These are phyloP conservation scores for Lycium barbarum DNA, from an alignment of 257 asterid genomes.

Conservation along the genomic window DNA sequence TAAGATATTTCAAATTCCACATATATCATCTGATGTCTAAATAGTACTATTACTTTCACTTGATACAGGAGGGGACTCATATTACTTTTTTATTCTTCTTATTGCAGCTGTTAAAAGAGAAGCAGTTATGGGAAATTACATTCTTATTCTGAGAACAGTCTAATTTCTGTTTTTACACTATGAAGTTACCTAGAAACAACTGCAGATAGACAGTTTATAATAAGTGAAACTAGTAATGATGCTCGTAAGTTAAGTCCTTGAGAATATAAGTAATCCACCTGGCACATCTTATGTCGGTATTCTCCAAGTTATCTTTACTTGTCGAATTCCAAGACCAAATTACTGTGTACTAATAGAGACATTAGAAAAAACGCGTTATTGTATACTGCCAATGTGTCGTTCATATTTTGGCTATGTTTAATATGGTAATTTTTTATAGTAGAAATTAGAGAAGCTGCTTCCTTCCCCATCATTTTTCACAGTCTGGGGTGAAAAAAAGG, in stretches of 20 bases:
- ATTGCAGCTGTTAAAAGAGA: not conserved
- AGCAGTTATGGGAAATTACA: not conserved
- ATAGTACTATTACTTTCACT: not conserved
- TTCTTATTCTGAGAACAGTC: not conserved
- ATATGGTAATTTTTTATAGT: not conserved
- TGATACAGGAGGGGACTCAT: not conserved
- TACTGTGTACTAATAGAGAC: not conserved
- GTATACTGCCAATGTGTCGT: not conserved
- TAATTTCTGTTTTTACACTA: too few relatives aligned
- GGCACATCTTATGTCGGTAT: not conserved
- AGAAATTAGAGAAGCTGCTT: too few relatives aligned
- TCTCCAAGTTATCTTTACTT: not conserved
- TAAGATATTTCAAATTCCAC: not conserved
- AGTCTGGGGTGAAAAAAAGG: too few relatives aligned
- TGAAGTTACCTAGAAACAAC: too few relatives aligned
- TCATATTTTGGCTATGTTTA: not conserved
- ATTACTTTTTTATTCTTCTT: not conserved
- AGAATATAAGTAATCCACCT: not conserved
- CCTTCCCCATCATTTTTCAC: too few relatives aligned
- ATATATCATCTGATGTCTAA: not conserved
- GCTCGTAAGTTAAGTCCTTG: not conserved
- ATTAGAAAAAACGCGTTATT: not conserved
- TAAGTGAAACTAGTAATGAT: too few relatives aligned
- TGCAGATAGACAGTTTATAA: too few relatives aligned
- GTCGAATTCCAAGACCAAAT: not conserved